A percentile compares a stretch with the other conserved stretches of the same genome.
These are phyloP conservation scores for Mycena rebaudengoi DNA, from an alignment of 768 basidiomycete genomes.

Conservation along the genomic window DNA sequence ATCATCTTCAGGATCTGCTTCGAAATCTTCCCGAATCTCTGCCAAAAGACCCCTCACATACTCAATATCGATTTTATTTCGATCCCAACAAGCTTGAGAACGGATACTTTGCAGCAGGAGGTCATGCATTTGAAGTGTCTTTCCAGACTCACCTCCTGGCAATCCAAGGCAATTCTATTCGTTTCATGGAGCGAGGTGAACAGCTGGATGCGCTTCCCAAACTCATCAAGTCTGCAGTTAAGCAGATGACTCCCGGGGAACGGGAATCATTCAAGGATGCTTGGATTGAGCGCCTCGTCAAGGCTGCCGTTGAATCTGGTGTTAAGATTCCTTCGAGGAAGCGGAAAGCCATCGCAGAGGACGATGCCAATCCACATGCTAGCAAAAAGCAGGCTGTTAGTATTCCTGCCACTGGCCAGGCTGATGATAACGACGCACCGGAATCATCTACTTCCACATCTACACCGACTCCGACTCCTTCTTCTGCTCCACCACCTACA, in stretches of 20 bases:
- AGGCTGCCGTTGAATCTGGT: background rate
- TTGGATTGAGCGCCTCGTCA: conserved; percentile 11
- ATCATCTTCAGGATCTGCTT: background rate
- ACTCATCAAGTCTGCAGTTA: background rate
- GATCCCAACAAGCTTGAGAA: background rate
- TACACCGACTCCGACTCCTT: no score
- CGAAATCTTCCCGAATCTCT: background rate
- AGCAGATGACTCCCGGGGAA: conserved; percentile 2
- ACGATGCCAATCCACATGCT: no score
- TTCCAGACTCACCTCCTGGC: background rate
- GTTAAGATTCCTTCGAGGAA: background rate
- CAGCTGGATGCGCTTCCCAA: background rate
- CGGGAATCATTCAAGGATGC: conserved; percentile 1
- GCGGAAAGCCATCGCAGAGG: no score
- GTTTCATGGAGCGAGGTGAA: background rate
- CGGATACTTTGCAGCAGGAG: background rate
- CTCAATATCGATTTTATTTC: background rate
- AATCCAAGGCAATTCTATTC: background rate
- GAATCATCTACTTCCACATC: no score
- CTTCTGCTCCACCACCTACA: no score
- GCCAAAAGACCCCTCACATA: background rate
- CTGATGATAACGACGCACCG: no score
- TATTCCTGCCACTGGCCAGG: no score
- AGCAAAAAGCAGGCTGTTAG: no score
- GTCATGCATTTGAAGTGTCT: background rate